Evolutionary conservation across 169 alveolate species (phyloP), one percentile per base, ranked within the genome.

Genomic region (Plasmodium billcollinsi): DNA sequence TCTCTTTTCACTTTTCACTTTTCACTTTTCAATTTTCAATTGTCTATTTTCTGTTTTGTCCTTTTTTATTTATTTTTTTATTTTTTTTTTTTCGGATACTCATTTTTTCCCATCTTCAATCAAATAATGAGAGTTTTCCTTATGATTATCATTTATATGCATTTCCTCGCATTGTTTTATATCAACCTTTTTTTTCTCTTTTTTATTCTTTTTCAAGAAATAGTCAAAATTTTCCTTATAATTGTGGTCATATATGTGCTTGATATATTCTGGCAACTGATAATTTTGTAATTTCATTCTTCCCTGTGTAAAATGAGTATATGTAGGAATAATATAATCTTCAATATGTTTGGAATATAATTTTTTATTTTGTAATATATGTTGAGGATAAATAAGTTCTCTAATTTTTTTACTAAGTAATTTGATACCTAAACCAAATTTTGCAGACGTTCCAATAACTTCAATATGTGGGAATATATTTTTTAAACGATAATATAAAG

Each of bases 371-470:
- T 67, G 80, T 63, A 83, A 14, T 26, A 83, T n/a, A 72, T 69
- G 6, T 45, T 83, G 85, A 8, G 91, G 91, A 63, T 83, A 83
- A n/a, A 83, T 67, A 15, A 83, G 63, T 15, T 83, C 91, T 20
- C 91, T 43, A 29, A 83, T 83, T 69, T 83, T 83, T 62, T 56
- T 83, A 63, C 91, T 83, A 8, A 83, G 50, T 8, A 69, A 61
- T 50, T 83, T 91, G 12, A 94, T 89, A 33, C 97, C 97, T 75
- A 95, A 83, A 33, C 96, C 94, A 83, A 93, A 95, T 18, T 95
- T 93, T 20, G 97, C 96, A 12, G 97, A 94, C 33, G 95, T 93
- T 20, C 96, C 97, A 15, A 94, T 83, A 14, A 94, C 94, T 54
- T 63, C 93, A 18, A 95, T 89, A 24, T 94, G 92, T 15, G 96